A percentile compares a stretch with the other conserved stretches of the same genome.
phyloP scores from a whole-genome alignment of 202 grass and related monocot species.

The Saccharum hybrid region DNA sequence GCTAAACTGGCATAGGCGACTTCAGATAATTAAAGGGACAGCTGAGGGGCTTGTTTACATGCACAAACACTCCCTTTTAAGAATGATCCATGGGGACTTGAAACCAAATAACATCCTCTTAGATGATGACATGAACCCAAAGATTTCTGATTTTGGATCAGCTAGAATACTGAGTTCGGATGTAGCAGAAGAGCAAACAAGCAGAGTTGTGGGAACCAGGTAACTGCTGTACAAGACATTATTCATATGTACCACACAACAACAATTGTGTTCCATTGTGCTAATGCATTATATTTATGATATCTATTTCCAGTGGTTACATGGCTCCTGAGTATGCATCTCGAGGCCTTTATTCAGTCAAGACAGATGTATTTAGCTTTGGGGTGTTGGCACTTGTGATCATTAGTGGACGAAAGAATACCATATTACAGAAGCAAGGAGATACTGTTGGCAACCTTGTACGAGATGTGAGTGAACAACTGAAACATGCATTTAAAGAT shows the following conservation, averaged over 20 bases:
- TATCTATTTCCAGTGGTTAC: slow-evolving; percentile 39
- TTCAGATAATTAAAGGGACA: slow-evolving; percentile 35
- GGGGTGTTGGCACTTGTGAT: slow-evolving; percentile 40
- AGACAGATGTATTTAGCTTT: slow-evolving; percentile 49
- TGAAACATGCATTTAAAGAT: neutral
- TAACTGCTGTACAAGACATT: neutral
- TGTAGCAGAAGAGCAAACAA: slow-evolving; percentile 11
- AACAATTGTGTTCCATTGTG: neutral
- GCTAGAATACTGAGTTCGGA: slow-evolving; percentile 35
- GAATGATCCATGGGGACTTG: slow-evolving; percentile 39
- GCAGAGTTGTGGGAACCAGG: slow-evolving; percentile 37
- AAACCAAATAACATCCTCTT: slow-evolving; percentile 45
- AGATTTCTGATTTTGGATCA: slow-evolving; percentile 47
- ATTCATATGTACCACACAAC: neutral
- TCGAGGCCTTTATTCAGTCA: slow-evolving; percentile 24
- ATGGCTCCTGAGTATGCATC: slow-evolving; percentile 42
- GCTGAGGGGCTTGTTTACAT: slow-evolving; percentile 48
- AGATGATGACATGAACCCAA: slow-evolving; percentile 40
- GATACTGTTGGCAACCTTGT: slow-evolving; percentile 41
- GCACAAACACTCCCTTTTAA: slow-evolving; percentile 26
- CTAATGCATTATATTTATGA: neutral
- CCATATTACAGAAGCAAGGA: neutral
- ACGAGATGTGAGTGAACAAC: slow-evolving; percentile 22
- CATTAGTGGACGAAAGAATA: slow-evolving; percentile 37
- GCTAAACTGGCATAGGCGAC: slow-evolving; percentile 39